Conservation (phyloP, 352 stramenopile genomes). For the Phytophthora brassicae region DNA sequence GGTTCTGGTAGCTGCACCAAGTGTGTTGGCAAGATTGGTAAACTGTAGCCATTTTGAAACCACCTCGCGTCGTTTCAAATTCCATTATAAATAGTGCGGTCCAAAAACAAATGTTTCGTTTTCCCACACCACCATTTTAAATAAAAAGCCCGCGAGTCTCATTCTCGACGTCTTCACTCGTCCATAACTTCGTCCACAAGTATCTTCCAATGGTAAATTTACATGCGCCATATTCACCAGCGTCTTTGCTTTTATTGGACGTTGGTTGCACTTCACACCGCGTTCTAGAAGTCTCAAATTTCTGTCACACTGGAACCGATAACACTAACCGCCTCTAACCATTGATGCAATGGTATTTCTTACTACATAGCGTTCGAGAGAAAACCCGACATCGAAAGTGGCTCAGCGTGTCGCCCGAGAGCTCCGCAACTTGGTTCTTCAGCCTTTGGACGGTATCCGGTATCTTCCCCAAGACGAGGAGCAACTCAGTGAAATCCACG, state of each 20-base stretch:
- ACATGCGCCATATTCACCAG: neutral
- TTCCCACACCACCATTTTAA: slow-evolving; percentile 23
- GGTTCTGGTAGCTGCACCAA: neutral
- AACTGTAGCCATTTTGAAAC: slow-evolving; percentile 18
- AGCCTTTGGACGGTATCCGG: slow-evolving; percentile 91
- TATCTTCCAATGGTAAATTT: slow-evolving; percentile 33
- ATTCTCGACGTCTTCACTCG: neutral
- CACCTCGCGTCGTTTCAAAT: slow-evolving; percentile 26
- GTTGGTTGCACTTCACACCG: neutral
- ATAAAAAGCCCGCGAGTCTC: slow-evolving; percentile 30
- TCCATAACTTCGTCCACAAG: slow-evolving; percentile 6
- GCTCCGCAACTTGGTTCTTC: slow-evolving; percentile 89
- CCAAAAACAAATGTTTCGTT: slow-evolving; percentile 1
- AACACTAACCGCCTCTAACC: slow-evolving; percentile 14
- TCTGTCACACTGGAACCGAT: neutral
- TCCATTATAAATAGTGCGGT: slow-evolving; percentile 16
- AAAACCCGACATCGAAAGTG: slow-evolving; percentile 88
- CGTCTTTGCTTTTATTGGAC: slow-evolving; percentile 5
- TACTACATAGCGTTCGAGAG: slow-evolving; percentile 34
- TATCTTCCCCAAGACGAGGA: slow-evolving; percentile 92
- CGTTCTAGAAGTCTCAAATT: slow-evolving; percentile 4
- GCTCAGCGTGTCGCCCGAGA: slow-evolving; percentile 92
- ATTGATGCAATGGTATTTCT: slow-evolving; percentile 2
- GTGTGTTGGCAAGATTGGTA: neutral
- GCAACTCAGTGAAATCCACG: slow-evolving; percentile 92